phyloP scores from a whole-genome alignment of 441 rosid genomes.

The Isatis lusitanica region DNA sequence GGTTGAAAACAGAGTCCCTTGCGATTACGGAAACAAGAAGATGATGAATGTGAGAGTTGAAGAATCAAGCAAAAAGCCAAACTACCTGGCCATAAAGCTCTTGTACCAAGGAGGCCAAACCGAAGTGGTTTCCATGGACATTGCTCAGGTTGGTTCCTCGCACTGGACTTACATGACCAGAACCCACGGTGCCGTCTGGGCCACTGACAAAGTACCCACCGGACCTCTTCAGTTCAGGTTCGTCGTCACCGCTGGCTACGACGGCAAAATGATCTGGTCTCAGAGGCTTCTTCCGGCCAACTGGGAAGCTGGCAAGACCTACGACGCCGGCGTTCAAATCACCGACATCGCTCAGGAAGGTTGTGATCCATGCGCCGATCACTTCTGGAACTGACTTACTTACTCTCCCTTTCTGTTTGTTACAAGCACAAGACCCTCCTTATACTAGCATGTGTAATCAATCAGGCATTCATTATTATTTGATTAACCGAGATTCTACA shows the following conservation, averaged over 20 bases:
- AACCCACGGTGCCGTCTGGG: slow-evolving; percentile 82
- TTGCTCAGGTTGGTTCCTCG: slow-evolving; percentile 72
- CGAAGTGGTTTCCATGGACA: slow-evolving; percentile 71
- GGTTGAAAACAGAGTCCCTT: slow-evolving; percentile 63
- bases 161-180: slow-evolving; percentile 75
- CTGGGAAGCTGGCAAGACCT: slow-evolving; percentile 61
- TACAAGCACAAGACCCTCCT: background rate
- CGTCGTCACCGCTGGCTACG: slow-evolving; percentile 71
- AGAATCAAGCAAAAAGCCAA: slow-evolving; percentile 75
- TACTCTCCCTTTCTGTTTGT: background rate
- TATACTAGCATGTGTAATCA: background rate
- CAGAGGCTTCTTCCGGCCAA: slow-evolving; percentile 63
- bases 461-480: background rate
- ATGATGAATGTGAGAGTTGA: slow-evolving; percentile 78
- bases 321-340: slow-evolving; percentile 76
- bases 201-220: slow-evolving; percentile 62
- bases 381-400: slow-evolving; percentile 46
- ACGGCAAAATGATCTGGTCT: slow-evolving; percentile 82
- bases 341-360: slow-evolving; percentile 82
- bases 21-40: slow-evolving; percentile 64
- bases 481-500: slow-evolving; percentile 11
- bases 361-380: slow-evolving; percentile 63
- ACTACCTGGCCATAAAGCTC: slow-evolving; percentile 66
- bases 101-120: slow-evolving; percentile 94
- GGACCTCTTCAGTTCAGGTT: slow-evolving; percentile 79